Evolutionary conservation across 495 filamentous ascomycete genomes (phyloP), one percentile per base, ranked within the genome.

Genomic region (Talaromyces trachyspermus): DNA sequence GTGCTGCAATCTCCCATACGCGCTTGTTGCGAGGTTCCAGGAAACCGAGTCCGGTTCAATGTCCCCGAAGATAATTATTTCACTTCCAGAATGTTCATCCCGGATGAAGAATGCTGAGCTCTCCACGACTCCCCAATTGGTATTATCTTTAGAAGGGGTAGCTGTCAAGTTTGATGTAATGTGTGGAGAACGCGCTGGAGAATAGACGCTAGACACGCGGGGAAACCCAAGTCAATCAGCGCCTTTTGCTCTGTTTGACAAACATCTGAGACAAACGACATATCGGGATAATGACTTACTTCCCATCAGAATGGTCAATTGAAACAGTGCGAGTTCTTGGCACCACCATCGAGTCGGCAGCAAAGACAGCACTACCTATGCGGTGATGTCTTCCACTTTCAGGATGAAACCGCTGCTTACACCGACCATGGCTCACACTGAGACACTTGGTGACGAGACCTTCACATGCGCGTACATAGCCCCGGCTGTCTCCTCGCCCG

Each of bases 41-140:
- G 88, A 91, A 37, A 96, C 63, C 8, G 80, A 80, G 59, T 98
- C 92, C 7, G 92, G 90, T 58, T 98, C 92, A 27, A 97, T 83
- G 55, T 98, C 92, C 32, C 92, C 92, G 59, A 95, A 97, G 48
- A 98, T 83, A 36, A 98, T 78, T 19, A 96, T 77, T 65, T 95
- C 89, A 33, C 71, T 71, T 2, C 81, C 78, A 0, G 79, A 83
- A 1, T 63, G 49, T 14, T 81, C 70, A 44, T 89, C 82, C 12
- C 86, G 84, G 50, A 98, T 80, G 64, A 98, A 96, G 62, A 86
- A 98, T 0, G 86, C 92, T 2, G 88, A 88, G 59, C 85, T 90
- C 60, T 98, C 89, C 38, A 90, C 38, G 54, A 60, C 69, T 59
- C 50, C 74, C 75, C 53, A 55, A 4, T 46, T 26, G 29, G n/a